Conservation (phyloP, 192 early-diverging fungal species). For the Endogone sp. region DNA sequence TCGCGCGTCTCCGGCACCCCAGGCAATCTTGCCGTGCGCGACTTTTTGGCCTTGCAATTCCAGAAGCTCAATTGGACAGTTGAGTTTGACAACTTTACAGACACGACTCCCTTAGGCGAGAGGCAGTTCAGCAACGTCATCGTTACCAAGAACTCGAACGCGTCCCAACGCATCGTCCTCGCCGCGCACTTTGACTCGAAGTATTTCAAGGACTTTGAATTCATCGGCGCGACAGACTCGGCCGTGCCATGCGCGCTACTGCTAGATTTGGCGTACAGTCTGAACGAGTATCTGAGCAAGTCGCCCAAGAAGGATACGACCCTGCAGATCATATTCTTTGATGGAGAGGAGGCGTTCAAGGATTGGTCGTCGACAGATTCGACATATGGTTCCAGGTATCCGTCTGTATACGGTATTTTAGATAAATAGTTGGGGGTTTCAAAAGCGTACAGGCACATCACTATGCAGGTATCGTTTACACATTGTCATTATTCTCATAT, state of each 20-base stretch:
- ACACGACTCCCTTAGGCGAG: conserved; percentile 70
- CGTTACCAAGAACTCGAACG: conserved; percentile 79
- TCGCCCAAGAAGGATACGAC: conserved; percentile 43
- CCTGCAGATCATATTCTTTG: conserved; percentile 94
- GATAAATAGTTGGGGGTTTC: neutral
- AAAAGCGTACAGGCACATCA: neutral
- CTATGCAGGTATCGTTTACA: neutral
- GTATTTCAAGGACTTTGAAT: conserved; percentile 57
- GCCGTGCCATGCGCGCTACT: conserved; percentile 89
- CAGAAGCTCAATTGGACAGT: conserved; percentile 70
- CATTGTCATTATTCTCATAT: neutral
- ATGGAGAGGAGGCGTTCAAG: conserved; percentile 91
- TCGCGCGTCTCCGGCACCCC: conserved; percentile 77
- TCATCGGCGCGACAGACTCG: conserved; percentile 89
- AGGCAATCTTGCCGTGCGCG: conserved; percentile 63
- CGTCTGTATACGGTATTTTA: neutral
- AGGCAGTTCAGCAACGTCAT: conserved; percentile 85
- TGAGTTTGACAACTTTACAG: conserved; percentile 75
- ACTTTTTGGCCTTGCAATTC: conserved; percentile 66
- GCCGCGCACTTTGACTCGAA: conserved; percentile 96
- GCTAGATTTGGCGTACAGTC: conserved; percentile 71
- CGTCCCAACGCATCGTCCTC: conserved; percentile 69
- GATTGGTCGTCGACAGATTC: conserved; percentile 79
- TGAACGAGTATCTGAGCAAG: conserved; percentile 57
- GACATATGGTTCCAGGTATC: conserved; percentile 68